Evolutionary conservation across 768 basidiomycete species (phyloP), one percentile per base, ranked within the genome.

Genomic region (Naematelia aurantialba): DNA sequence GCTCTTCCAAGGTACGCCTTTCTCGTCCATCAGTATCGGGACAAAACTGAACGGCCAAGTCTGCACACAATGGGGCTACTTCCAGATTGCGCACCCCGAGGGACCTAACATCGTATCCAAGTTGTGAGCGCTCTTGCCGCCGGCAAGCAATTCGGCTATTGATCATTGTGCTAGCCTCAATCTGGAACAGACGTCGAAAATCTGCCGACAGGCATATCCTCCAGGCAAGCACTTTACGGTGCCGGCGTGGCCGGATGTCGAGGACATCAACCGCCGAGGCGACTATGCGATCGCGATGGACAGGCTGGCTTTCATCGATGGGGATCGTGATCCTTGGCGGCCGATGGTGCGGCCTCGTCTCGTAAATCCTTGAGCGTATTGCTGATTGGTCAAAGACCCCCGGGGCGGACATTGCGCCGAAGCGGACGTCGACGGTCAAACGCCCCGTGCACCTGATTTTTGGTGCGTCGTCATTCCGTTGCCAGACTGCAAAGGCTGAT

Each of bases 21-120:
- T 19, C 13, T 44, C n/a, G 3, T 10, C 48, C 3, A 10, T 11
- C 22, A 24, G 24, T 14, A 24, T 50, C 5, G 13, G 30, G 10
- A 3, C 26, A 12, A 30, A 8, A 22, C 27, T 45, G 39, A 42
- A 27, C 22, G 14, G 3, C 45, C 3, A 46, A 63, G 72, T 91
- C 53, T 92, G 91, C 80, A 91, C 89, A 0, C 84, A 94, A 69
- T 97, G 94, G 94, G 94, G 92, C 1, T 99, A 90, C 76, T 92
- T 94, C 74, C 85, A 82, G 27, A 89, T 68, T 25, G 75, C 73
- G 2, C 73, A 78, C 1, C 87, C 87, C 1, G 83, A 83, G 39
- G 80, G 81, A 4, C 89, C 91, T 4, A 81, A 85, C 2, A 87
- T 98, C 64, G 82, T 97, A 42, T 96, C 92, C 2, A 83, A 67